Percentiles rank a stretch among this genome's conserved stretches.
Evolutionary conservation across 768 basidiomycete species (phyloP).

Genomic region (Tylopilus vinaceipallidus): DNA sequence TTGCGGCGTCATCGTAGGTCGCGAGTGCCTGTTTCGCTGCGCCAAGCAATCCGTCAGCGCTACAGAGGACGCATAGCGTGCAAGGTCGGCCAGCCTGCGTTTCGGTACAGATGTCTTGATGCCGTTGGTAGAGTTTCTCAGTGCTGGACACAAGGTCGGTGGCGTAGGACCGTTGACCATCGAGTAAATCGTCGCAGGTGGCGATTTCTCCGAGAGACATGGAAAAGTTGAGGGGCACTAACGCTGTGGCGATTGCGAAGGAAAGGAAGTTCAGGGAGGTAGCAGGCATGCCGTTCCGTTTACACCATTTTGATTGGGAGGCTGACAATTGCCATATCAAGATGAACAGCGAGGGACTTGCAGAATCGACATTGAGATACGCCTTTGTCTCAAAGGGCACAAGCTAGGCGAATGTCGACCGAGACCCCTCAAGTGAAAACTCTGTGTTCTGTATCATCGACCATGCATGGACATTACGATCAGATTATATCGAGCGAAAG

Average conservation of each 20-base stretch:
- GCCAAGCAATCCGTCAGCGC: constrained; percentile 7
- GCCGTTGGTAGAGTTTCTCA: not conserved
- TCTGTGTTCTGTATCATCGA: too few relatives aligned
- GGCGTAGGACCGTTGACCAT: constrained; percentile 7
- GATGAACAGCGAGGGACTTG: too few relatives aligned
- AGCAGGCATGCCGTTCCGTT: too few relatives aligned
- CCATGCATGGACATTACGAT: too few relatives aligned
- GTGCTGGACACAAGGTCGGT: constrained; percentile 10
- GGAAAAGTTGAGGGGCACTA: not conserved
- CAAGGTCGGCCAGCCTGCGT: not conserved
- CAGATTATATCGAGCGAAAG: too few relatives aligned
- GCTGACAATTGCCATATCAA: too few relatives aligned
- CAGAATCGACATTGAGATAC: too few relatives aligned
- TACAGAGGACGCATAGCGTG: constrained; percentile 12
- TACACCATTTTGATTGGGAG: too few relatives aligned
- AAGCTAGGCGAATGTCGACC: too few relatives aligned
- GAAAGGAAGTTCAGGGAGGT: too few relatives aligned
- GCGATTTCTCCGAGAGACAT: constrained; percentile 16
- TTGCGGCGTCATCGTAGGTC: constrained; percentile 1
- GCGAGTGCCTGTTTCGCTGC: constrained; percentile 2
- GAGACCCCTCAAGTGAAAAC: too few relatives aligned
- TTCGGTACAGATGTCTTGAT: constrained; percentile 1
- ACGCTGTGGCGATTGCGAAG: not conserved
- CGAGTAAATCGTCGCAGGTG: constrained; percentile 15
- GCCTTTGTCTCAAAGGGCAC: too few relatives aligned